phyloP scores from a whole-genome alignment of 257 asterid species.

The Fraxinus pennsylvanica region DNA sequence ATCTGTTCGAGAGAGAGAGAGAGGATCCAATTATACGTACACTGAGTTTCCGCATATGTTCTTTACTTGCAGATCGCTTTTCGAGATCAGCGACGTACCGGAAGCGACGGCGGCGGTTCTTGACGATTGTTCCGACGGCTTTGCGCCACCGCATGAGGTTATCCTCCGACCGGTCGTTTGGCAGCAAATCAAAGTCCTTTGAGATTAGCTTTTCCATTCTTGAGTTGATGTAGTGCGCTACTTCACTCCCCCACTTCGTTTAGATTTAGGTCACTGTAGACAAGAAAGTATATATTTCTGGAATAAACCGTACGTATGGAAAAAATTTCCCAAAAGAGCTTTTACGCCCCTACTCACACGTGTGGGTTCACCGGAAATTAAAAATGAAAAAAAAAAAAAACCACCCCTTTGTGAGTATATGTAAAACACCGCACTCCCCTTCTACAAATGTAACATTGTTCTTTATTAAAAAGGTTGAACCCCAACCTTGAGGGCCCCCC shows the following conservation, averaged over 20 bases:
- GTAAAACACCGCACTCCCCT: too few species aligned
- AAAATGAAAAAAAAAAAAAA: too few species aligned
- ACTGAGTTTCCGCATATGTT: conserved; percentile 53
- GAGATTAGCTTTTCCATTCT: conserved; percentile 47
- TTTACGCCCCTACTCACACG: too few species aligned
- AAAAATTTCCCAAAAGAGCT: too few species aligned
- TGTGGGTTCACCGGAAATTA: too few species aligned
- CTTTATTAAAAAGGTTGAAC: too few species aligned
- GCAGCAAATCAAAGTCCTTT: conserved; percentile 64
- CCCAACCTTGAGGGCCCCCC: too few species aligned
- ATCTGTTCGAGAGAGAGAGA: conserved; percentile 20
- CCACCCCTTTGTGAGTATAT: too few species aligned
- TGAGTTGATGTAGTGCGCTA: not conserved
- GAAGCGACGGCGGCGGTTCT: conserved; percentile 73
- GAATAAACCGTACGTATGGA: too few species aligned
- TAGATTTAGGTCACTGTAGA: too few species aligned
- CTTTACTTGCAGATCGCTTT: conserved; percentile 69
- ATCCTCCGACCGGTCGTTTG: conserved; percentile 55
- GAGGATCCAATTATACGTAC: conserved; percentile 43
- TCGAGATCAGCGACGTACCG: conserved; percentile 74
- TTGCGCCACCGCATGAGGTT: conserved; percentile 68
- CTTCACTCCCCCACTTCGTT: not conserved
- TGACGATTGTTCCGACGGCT: conserved; percentile 62
- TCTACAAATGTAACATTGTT: too few species aligned
- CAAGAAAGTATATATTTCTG: too few species aligned